phyloP scores from a whole-genome alignment of 495 filamentous ascomycete species.

The Choiromyces venosus region DNA sequence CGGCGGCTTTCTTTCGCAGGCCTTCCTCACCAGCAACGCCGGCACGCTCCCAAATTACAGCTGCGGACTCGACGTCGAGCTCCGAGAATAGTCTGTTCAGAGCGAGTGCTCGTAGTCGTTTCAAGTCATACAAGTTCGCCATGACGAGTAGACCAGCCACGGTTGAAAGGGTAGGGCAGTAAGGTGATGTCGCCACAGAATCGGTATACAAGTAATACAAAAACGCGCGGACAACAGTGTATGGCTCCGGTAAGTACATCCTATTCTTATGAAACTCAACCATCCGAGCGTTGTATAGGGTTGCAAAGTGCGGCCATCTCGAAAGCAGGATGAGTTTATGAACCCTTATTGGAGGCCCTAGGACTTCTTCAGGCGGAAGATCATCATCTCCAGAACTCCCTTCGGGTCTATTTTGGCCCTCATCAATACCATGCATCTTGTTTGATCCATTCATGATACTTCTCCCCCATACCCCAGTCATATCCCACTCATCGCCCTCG shows the following conservation, averaged over 20 bases:
- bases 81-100: slow-evolving; percentile 81
- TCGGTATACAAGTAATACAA: slow-evolving; percentile 96
- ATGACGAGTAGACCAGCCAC: slow-evolving; percentile 96
- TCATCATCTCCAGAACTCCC: slow-evolving; percentile 22
- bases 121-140: slow-evolving; percentile 96
- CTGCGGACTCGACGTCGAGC: slow-evolving; percentile 88
- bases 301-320: slow-evolving; percentile 92
- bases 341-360: slow-evolving; percentile 75
- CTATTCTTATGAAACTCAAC: slow-evolving; percentile 90
- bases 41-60: slow-evolving; percentile 92
- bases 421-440: slow-evolving; percentile 18
- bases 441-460: slow-evolving; percentile 33
- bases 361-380: slow-evolving; percentile 36
- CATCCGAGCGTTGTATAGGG: slow-evolving; percentile 88
- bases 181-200: slow-evolving; percentile 63
- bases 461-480: slow-evolving; percentile 29
- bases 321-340: slow-evolving; percentile 89
- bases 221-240: slow-evolving; percentile 88
- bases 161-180: slow-evolving; percentile 65
- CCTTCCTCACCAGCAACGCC: slow-evolving; percentile 85
- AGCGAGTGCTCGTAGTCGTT: slow-evolving; percentile 80
- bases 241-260: slow-evolving; percentile 96
- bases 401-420: background rate
- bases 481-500: slow-evolving; percentile 40
- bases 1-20: slow-evolving; percentile 78